Percentiles rank a stretch among this genome's conserved stretches.
Evolutionary conservation across 306 rosid species (phyloP).

Genomic region (Medicago arabica): DNA sequence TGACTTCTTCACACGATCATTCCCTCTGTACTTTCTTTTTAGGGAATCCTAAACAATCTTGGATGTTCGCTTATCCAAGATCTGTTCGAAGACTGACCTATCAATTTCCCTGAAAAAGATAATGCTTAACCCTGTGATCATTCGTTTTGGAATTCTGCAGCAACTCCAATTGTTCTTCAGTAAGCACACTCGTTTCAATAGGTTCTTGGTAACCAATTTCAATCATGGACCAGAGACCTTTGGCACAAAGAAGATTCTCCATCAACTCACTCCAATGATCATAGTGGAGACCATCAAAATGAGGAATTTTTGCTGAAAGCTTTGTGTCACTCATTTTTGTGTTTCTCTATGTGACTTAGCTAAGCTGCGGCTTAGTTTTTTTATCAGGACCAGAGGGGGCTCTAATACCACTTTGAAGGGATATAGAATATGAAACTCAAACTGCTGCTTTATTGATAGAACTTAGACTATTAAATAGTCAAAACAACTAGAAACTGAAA

Average conservation of each 20-base stretch:
- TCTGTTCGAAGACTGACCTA: background rate
- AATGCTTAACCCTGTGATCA: slow-evolving; percentile 9
- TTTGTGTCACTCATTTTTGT: too few species aligned
- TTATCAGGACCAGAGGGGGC: background rate
- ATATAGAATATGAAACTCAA: too few species aligned
- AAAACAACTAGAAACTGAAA: too few species aligned
- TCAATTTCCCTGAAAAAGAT: background rate
- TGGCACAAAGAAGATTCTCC: slow-evolving; percentile 4
- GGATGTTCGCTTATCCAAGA: background rate
- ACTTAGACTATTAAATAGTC: too few species aligned
- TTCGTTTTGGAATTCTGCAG: background rate
- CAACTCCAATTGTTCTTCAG: background rate
- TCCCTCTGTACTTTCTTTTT: background rate
- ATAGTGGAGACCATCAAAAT: background rate
- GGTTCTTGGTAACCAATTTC: background rate
- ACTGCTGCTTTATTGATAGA: too few species aligned
- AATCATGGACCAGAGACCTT: background rate
- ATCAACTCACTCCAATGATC: slow-evolving; percentile 6
- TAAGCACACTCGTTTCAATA: background rate
- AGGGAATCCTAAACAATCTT: background rate
- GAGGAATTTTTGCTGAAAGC: too few species aligned
- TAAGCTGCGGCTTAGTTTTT: background rate
- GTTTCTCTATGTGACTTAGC: background rate
- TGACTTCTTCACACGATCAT: slow-evolving; percentile 2
- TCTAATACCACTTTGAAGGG: background rate